Base-by-base conservation (phyloP, 805 yeast species). In the Yarrowia sp. region DNA sequence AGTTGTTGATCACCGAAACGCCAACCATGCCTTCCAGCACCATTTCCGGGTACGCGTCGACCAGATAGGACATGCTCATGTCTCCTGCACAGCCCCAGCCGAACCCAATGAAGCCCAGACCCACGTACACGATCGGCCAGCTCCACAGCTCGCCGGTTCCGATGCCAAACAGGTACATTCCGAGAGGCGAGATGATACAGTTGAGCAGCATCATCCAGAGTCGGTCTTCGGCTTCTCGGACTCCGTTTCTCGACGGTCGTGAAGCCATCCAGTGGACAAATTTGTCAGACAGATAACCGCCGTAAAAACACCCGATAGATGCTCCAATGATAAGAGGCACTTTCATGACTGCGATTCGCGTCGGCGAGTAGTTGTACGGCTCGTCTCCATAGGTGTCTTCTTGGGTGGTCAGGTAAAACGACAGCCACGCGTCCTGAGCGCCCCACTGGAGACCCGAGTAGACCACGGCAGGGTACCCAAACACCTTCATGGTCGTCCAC, bases 371-470 rank as follows among this genome's bases (percentile, higher is more conserved):
- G 76, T 84, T 84, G 82, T 85, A 89, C 12, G 95, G 94, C 0
- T 82, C 82, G 68, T 83, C 87, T 65, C 86, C 85, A 78, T 86
- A 89, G 70, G 81, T 79, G 67, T 87, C 87, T 69, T 89, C 92
- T 74, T 88, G 90, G 12, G 90, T 85, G 2, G 93, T 89, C 70
- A 90, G 76, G 76, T 89, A 90, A 72, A 90, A 89, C 0, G 93
- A 85, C 70, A 89, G 81, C 74, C 88, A 87, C 0, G 92, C 90
- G 74, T 88, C 92, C 75, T 89, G 94, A 68, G 86, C 80, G 53
- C 94, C 94, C 94, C 94, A 90, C 70, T 89, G 85, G 15, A 85
- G 73, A 36, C 89, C 89, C 13, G 85, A 82, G 80, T 85, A 87
- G n/a, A 87, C 71, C 3, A 87, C 86, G 13, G 84, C 80, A 5